Evolutionary conservation across 1,284 basidiomycete species (phyloP), one percentile per base, ranked within the genome.

Genomic region (Coriolopsis trogii): DNA sequence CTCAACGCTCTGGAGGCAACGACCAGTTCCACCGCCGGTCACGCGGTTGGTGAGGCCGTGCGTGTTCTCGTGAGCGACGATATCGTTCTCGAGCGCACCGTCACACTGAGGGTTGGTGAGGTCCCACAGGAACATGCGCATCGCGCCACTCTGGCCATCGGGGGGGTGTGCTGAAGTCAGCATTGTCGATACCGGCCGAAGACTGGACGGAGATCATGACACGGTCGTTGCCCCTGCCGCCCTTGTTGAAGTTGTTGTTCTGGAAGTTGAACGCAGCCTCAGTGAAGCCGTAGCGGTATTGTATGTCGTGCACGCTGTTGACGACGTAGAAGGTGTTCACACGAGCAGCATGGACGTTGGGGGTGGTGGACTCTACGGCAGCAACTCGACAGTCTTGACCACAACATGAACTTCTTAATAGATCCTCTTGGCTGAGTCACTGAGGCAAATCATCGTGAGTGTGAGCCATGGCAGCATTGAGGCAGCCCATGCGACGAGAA

Each of bases 11-110:
- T 79, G 77, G 18, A 81, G 65, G 62, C 80, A 81, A 8, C 73
- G 65, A n/a, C 71, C 79, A 12, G 78, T 80, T 8, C 78, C 80
- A 23, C 79, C 78, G 21, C 79, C 78, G 15, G 77, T 79, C 68
- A 81, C 63, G 15, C 78, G 71, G 62, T 77, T 78, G 23, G 77
- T 77, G 49, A 79, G 69, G 4, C 79, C 79, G 55, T 81, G 79
- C 1, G 76, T 77, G 41, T 73, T 70, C 58, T 80, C 79, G 59
- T 81, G 79, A 10, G 70, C 59, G 21, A 79, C 60, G 49, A 81
- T 75, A 49, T 79, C 79, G 59, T 79, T 79, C 54, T 79, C 74
- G 37, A 81, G 67, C 0, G 74, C 68, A 15, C 77, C 78, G 49
- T 80, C 78, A 40, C 78, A 75, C 38, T 70, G 50, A 15, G 71